Percentiles rank a stretch among this genome's conserved stretches.
Conservation (phyloP, 2,329 filamentous ascomycete species). For the Fusarium citri region DNA sequence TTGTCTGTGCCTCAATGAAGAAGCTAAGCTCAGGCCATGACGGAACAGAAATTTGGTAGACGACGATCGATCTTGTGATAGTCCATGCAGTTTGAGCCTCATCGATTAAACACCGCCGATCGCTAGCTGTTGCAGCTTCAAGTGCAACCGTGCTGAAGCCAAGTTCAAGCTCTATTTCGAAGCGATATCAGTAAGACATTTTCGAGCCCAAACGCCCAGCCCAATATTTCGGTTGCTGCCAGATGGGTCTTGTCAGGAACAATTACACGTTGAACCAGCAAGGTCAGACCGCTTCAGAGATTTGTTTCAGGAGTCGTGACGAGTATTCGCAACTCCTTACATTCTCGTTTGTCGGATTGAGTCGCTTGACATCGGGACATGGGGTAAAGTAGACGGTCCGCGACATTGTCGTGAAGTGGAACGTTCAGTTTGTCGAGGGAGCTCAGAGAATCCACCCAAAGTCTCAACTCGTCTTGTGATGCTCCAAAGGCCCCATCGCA, state of each 20-base stretch:
- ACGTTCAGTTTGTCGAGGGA: constrained; percentile 23
- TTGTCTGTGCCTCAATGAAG: background rate
- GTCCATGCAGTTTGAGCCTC: constrained; percentile 34
- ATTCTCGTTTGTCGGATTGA: constrained; percentile 31
- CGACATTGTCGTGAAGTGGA: constrained; percentile 33
- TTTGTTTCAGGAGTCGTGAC: constrained; percentile 17
- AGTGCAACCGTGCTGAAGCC: constrained; percentile 32
- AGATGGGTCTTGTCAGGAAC: constrained; percentile 18
- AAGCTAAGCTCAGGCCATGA: constrained; percentile 15
- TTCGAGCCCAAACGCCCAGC: constrained; percentile 25
- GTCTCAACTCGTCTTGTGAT: constrained; percentile 41
- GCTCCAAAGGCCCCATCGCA: constrained; percentile 32
- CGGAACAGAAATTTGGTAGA: constrained; percentile 5
- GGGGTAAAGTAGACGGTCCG: constrained; percentile 18
- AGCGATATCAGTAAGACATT: background rate
- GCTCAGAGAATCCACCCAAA: constrained; percentile 32
- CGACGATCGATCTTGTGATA: constrained; percentile 32
- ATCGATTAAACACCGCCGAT: constrained; percentile 23
- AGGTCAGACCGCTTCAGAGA: constrained; percentile 26
- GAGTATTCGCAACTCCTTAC: constrained; percentile 13
- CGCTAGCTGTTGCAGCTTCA: constrained; percentile 11
- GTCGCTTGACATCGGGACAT: constrained; percentile 34
- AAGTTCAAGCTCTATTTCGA: constrained; percentile 17
- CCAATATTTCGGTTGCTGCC: constrained; percentile 24
- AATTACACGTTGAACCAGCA: constrained; percentile 6